Conservation (phyloP, 1,284 basidiomycete species). For the Sphaerobolus stellatus region DNA sequence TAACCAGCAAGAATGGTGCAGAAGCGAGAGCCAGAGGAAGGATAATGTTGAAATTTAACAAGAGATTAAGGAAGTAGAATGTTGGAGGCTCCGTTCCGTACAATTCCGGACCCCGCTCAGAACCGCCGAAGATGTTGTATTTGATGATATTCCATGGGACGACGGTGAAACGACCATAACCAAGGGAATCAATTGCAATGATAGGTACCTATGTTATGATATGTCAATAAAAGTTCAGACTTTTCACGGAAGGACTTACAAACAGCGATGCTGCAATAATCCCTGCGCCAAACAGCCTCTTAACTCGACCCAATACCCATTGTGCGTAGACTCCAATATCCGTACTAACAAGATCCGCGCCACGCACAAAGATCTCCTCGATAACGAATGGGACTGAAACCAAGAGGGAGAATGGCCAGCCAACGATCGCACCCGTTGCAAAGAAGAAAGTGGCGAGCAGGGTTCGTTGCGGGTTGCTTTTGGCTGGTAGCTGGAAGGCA, state of each 20-base stretch:
- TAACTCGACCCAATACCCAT: constrained; percentile 66
- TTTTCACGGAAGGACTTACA: constrained; percentile 46
- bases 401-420: constrained; percentile 94
- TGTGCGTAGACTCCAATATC: constrained; percentile 40
- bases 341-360: constrained; percentile 67
- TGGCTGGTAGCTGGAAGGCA: constrained; percentile 69
- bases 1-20: constrained; percentile 78
- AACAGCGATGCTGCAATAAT: constrained; percentile 61
- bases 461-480: constrained; percentile 53
- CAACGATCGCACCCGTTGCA: constrained; percentile 83
- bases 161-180: constrained; percentile 78
- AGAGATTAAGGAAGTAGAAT: constrained; percentile 84
- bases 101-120: constrained; percentile 80
- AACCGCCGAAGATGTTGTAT: constrained; percentile 89
- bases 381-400: constrained; percentile 87
- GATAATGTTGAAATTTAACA: constrained; percentile 92
- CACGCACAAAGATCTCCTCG: constrained; percentile 84
- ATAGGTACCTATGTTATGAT: constrained; percentile 65
- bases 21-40: constrained; percentile 78
- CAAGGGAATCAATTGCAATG: constrained; percentile 78
- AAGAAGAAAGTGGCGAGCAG: constrained; percentile 68
- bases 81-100: constrained; percentile 90
- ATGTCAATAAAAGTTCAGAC: constrained; percentile 9
- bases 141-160: constrained; percentile 92
- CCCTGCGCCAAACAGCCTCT: constrained; percentile 59